phyloP scores from a whole-genome alignment of 805 yeast genomes.

The Wickerhamiella slavikovae region DNA sequence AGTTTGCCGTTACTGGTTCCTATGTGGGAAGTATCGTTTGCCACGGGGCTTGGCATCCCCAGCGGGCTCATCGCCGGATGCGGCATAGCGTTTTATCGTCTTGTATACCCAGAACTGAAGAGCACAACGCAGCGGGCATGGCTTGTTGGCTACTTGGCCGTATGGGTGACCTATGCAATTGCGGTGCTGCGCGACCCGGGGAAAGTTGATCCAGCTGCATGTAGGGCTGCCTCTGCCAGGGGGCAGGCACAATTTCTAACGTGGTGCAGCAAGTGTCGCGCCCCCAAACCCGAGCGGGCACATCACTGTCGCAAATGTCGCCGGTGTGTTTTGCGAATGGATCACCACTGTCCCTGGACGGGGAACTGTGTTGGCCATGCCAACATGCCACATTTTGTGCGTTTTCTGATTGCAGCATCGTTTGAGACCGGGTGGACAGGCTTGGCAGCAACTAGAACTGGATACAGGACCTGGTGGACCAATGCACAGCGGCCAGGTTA shows the following conservation, averaged over 20 bases:
- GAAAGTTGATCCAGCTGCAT: conserved; percentile 1
- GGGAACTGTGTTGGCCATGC: conserved; percentile 66
- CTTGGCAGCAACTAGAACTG: conserved; percentile 13
- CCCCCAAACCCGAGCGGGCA: conserved; percentile 22
- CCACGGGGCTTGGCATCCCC: conserved; percentile 4
- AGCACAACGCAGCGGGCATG: not conserved
- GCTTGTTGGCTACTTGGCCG: conserved; percentile 19
- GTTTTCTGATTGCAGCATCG: conserved; percentile 39
- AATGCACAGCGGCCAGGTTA: conserved; percentile 30
- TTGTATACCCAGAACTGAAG: not conserved
- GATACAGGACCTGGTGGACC: conserved; percentile 15
- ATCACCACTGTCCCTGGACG: conserved; percentile 75
- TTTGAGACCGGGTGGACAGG: conserved; percentile 12
- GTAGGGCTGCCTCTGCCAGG: too few relatives aligned
- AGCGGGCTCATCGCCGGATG: conserved; percentile 3
- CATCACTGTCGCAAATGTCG: conserved; percentile 24
- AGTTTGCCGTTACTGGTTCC: too few relatives aligned
- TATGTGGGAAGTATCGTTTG: conserved; percentile 2
- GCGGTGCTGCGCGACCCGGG: conserved; percentile 61
- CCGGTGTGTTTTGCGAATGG: conserved; percentile 30
- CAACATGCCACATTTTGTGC: conserved; percentile 65
- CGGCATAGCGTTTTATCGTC: conserved; percentile 1
- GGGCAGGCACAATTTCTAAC: conserved; percentile 2
- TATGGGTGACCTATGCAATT: conserved; percentile 54
- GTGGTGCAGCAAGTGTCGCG: conserved; percentile 10